Evolutionary conservation across 2,329 filamentous ascomycete genomes (phyloP).

Genomic region (Trichoderma atroviride): DNA sequence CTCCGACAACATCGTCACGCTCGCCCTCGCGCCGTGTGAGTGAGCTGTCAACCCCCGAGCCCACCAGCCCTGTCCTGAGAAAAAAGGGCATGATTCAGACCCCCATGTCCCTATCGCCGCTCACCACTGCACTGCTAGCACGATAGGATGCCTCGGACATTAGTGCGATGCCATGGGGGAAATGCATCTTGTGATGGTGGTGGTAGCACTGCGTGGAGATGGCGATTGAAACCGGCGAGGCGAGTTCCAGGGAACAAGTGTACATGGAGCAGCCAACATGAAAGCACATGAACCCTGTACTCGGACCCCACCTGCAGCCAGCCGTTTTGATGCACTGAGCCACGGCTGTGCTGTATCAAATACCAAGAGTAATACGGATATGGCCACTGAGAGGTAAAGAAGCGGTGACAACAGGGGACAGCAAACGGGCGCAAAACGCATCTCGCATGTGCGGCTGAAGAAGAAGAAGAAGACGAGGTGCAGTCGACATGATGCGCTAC

Average conservation of each 20-base stretch:
- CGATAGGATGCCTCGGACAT: constrained; percentile 21
- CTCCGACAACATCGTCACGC: constrained; percentile 7
- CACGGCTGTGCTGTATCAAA: not conserved
- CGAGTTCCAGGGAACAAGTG: not conserved
- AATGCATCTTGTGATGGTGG: not conserved
- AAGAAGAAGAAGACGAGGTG: not conserved
- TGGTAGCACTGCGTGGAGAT: not conserved
- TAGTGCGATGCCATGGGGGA: not conserved
- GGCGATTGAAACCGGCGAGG: constrained; percentile 19
- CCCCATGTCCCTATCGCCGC: constrained; percentile 3
- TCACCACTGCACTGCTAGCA: not conserved
- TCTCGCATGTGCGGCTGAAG: constrained; percentile 22
- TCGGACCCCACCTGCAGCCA: not conserved
- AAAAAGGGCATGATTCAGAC: constrained; percentile 12
- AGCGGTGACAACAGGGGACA: constrained; percentile 16
- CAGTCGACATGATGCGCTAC: not conserved
- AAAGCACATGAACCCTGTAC: not conserved
- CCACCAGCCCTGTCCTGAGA: constrained; percentile 20
- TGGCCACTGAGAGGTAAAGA: not conserved
- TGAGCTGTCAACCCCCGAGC: constrained; percentile 21
- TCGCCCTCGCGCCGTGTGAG: constrained; percentile 11
- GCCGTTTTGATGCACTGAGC: not conserved
- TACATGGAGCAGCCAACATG: not conserved
- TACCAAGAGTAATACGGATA: not conserved
- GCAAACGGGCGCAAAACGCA: constrained; percentile 19